Percentiles rank a stretch among this genome's conserved stretches.
Evolutionary conservation across 345 rosid genomes (phyloP).

Genomic region (Arabis alpina): DNA sequence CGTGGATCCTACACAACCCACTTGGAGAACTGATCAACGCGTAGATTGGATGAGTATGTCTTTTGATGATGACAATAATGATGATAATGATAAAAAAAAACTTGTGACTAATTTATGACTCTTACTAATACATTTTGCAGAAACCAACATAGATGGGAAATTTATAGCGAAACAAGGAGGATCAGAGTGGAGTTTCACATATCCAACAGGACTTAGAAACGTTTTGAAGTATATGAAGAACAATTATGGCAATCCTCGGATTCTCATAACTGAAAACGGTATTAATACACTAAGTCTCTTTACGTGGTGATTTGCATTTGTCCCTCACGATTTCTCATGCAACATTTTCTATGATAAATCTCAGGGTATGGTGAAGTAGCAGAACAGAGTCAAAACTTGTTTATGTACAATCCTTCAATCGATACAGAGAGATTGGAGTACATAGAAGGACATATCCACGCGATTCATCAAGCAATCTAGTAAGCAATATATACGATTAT

Average conservation of each 20-base stretch:
- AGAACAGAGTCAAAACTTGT: constrained; percentile 28
- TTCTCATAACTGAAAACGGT: constrained; percentile 42
- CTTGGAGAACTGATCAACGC: constrained; percentile 47
- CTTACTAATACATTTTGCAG: constrained; percentile 23
- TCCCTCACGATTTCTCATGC: not conserved
- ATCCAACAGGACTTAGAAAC: constrained; percentile 44
- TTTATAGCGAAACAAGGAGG: constrained; percentile 47
- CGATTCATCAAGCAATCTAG: constrained; percentile 44
- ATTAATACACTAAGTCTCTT: not conserved
- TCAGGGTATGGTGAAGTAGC: constrained; percentile 45
- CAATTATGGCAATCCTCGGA: constrained; percentile 35
- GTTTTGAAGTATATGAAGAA: constrained; percentile 42
- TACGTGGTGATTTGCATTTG: not conserved
- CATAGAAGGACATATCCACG: constrained; percentile 44
- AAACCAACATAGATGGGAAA: constrained; percentile 43
- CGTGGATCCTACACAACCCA: constrained; percentile 41
- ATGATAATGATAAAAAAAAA: not conserved
- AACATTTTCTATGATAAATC: constrained; percentile 13
- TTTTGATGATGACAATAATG: not conserved
- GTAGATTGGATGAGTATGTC: constrained; percentile 46
- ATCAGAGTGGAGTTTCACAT: constrained; percentile 48
- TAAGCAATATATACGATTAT: constrained; percentile 23
- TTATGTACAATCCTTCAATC: constrained; percentile 42
- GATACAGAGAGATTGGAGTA: constrained; percentile 43
- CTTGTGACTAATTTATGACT: constrained; percentile 25